These are phyloP conservation scores for Cylindrotheca closterium DNA, from an alignment of 108 stramenopile genomes.

Conservation along the genomic window DNA sequence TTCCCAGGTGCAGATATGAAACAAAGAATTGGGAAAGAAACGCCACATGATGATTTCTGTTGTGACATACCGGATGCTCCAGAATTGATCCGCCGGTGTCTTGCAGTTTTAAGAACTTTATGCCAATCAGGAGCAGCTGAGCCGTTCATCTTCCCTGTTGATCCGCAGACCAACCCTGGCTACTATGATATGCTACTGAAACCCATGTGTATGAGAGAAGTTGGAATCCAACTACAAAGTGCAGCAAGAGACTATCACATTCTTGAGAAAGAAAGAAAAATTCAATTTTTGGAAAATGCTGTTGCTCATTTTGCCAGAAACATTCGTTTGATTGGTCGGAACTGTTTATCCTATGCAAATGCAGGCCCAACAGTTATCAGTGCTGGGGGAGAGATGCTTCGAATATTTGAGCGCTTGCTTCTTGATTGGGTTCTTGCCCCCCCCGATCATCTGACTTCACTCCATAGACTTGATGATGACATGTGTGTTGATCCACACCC, in stretches of 20 bases:
- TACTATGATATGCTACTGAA: conserved; percentile 84
- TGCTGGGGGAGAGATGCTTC: conserved; percentile 73
- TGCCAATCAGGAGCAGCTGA: conserved; percentile 60
- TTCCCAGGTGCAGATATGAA: not conserved
- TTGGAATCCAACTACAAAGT: conserved; percentile 58
- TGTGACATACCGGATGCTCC: conserved; percentile 74
- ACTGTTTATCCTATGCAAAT: conserved; percentile 62
- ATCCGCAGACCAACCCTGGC: conserved; percentile 81
- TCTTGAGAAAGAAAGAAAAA: conserved; percentile 11
- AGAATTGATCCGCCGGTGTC: conserved; percentile 80
- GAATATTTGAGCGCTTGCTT: conserved; percentile 82
- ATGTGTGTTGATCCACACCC: conserved; percentile 75
- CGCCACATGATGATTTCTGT: conserved; percentile 77
- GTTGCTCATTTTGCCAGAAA: conserved; percentile 71
- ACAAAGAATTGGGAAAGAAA: conserved; percentile 44
- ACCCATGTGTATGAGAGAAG: conserved; percentile 76
- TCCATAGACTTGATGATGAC: conserved; percentile 81
- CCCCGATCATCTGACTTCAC: conserved; percentile 38
- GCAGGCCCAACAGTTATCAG: conserved; percentile 70
- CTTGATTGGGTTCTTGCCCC: conserved; percentile 88
- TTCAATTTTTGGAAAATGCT: conserved; percentile 38
- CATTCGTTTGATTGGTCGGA: conserved; percentile 68
- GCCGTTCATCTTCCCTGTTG: conserved; percentile 81
- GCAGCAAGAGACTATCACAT: conserved; percentile 37
- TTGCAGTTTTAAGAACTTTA: conserved; percentile 78